Percentiles rank a stretch among this genome's conserved stretches.
phyloP scores from a whole-genome alignment of 352 stramenopile genomes.

The Globisporangium cylindrosporum region DNA sequence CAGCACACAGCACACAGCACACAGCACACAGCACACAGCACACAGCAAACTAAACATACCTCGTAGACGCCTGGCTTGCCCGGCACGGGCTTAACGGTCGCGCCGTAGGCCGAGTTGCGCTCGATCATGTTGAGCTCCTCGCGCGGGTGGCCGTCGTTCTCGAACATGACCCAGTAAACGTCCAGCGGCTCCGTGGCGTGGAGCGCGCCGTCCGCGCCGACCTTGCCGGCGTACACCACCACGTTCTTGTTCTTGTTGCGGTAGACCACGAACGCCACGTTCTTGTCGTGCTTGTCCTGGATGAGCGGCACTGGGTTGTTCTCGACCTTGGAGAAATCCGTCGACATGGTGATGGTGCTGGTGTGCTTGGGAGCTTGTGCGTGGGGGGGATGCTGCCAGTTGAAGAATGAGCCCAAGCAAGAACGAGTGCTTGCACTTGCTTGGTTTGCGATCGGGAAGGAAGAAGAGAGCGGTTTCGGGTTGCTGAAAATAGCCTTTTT shows the following conservation, averaged over 20 bases:
- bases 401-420: constrained; percentile 5
- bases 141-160: constrained; percentile 74
- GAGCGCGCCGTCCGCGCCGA: constrained; percentile 64
- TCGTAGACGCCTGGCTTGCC: constrained; percentile 73
- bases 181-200: constrained; percentile 68
- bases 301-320: constrained; percentile 82
- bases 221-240: constrained; percentile 73
- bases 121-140: constrained; percentile 88
- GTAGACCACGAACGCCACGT: constrained; percentile 84
- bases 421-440: background rate
- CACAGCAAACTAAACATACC: constrained; percentile 16
- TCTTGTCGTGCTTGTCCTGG: constrained; percentile 68
- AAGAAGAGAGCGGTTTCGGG: constrained; percentile 2
- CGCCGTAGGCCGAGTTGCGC: constrained; percentile 82
- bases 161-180: constrained; percentile 90
- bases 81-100: constrained; percentile 62
- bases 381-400: constrained; percentile 1
- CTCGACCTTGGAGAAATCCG: constrained; percentile 86
- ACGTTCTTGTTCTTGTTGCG: constrained; percentile 92
- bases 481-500: constrained; percentile 4
- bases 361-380: constrained; percentile 9
- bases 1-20: no score
- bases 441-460: background rate
- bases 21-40: background rate
- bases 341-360: constrained; percentile 45